Percentiles rank a stretch among this genome's conserved stretches.
phyloP scores from a whole-genome alignment of 495 filamentous ascomycete species.

The Hypomontagnella monticulosa region DNA sequence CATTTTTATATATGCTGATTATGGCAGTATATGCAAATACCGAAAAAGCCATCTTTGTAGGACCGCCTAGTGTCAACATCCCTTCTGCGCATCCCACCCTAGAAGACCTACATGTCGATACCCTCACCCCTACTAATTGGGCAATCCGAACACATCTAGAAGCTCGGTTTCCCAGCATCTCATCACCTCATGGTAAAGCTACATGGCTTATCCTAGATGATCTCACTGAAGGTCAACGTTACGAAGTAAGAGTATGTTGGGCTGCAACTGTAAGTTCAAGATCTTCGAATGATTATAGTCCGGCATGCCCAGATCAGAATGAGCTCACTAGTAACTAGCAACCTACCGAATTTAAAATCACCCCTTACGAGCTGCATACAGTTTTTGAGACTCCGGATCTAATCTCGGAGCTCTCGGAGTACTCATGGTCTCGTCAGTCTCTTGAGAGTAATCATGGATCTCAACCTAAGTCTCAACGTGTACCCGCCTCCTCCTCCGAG shows the following conservation, averaged over 20 bases:
- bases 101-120: slow-evolving; percentile 70
- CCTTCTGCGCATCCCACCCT: slow-evolving; percentile 66
- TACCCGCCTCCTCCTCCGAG: slow-evolving; percentile 20
- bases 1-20: slow-evolving; percentile 22
- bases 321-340: slow-evolving; percentile 65
- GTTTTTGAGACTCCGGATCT: slow-evolving; percentile 69
- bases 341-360: slow-evolving; percentile 83
- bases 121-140: slow-evolving; percentile 65
- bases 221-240: slow-evolving; percentile 76
- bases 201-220: slow-evolving; percentile 87
- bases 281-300: slow-evolving; percentile 9
- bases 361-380: slow-evolving; percentile 65
- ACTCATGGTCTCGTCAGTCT: slow-evolving; percentile 63
- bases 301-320: background rate
- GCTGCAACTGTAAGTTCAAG: slow-evolving; percentile 77
- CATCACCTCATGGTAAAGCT: slow-evolving; percentile 65
- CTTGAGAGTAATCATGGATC: slow-evolving; percentile 8
- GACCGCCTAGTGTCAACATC: slow-evolving; percentile 64
- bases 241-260: slow-evolving; percentile 96
- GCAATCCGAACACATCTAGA: slow-evolving; percentile 69
- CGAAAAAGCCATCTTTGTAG: slow-evolving; percentile 91
- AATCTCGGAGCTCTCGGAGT: slow-evolving; percentile 69
- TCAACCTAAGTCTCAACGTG: slow-evolving; percentile 11
- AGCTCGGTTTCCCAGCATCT: slow-evolving; percentile 69
- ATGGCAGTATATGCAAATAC: slow-evolving; percentile 68